Percentiles rank a stretch among this genome's conserved stretches.
Conservation (phyloP, 768 basidiomycete genomes). For the Pulveroboletus ravenelii region DNA sequence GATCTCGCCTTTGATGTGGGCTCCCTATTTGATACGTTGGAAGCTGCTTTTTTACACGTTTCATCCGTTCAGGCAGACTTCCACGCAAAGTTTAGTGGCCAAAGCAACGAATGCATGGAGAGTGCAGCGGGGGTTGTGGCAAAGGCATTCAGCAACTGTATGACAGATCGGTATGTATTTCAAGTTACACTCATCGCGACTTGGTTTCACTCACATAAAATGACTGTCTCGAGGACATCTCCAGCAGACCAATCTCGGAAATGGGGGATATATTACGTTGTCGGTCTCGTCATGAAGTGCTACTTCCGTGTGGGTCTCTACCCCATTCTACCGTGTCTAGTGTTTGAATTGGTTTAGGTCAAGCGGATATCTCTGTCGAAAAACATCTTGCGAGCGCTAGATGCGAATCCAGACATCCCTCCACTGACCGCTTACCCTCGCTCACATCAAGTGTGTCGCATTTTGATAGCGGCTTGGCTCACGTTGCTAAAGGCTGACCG, state of each 20-base stretch:
- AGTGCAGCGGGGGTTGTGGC: constrained; percentile 83
- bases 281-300: constrained; percentile 84
- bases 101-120: constrained; percentile 70
- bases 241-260: constrained; percentile 70
- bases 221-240: constrained; percentile 45
- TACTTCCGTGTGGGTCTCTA: constrained; percentile 77
- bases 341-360: constrained; percentile 46
- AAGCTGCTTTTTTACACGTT: neutral
- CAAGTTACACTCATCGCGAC: neutral
- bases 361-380: constrained; percentile 88
- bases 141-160: constrained; percentile 85
- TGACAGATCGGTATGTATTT: constrained; percentile 66
- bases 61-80: constrained; percentile 48
- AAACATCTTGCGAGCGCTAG: constrained; percentile 85
- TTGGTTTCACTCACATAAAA: neutral
- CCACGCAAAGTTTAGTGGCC: constrained; percentile 50
- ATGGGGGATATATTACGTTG: constrained; percentile 92
- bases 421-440: constrained; percentile 70
- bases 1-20: constrained; percentile 82
- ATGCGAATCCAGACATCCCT: constrained; percentile 83
- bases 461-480: constrained; percentile 5
- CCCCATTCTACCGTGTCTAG: neutral
- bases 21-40: neutral
- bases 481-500: constrained; percentile 14
- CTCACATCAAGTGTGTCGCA: constrained; percentile 67